Evolutionary conservation across 2,329 filamentous ascomycete genomes (phyloP).

Genomic region (Beauveria caledonica): DNA sequence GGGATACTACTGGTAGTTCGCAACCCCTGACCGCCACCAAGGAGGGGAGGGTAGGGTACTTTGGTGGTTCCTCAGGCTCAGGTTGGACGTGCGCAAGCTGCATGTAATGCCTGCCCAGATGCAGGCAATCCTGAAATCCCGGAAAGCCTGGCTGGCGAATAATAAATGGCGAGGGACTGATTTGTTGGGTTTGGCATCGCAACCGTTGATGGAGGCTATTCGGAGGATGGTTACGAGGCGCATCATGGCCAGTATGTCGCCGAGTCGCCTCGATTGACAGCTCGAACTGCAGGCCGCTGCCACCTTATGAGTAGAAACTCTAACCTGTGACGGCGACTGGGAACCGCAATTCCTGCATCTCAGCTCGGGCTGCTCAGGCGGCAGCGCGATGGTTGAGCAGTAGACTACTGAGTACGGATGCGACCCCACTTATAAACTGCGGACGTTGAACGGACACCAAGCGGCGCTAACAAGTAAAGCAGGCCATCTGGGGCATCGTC

Average conservation of each 20-base stretch:
- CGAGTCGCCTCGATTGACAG: neutral
- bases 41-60: neutral
- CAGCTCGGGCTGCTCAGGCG: neutral
- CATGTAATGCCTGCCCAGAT: neutral
- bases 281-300: neutral
- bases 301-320: neutral
- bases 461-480: neutral
- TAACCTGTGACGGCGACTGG: neutral
- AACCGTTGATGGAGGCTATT: neutral
- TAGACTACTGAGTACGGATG: neutral
- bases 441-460: neutral
- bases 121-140: neutral
- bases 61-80: neutral
- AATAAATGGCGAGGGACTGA: neutral
- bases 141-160: neutral
- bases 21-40: slow-evolving; percentile 5
- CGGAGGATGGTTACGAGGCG: neutral
- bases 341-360: neutral
- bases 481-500: slow-evolving; percentile 3
- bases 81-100: neutral
- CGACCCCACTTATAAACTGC: neutral
- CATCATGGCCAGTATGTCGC: neutral
- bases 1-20: neutral
- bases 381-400: neutral
- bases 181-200: neutral